Conservation (phyloP, 345 rosid species). For the Rhodomyrtus tomentosa region DNA sequence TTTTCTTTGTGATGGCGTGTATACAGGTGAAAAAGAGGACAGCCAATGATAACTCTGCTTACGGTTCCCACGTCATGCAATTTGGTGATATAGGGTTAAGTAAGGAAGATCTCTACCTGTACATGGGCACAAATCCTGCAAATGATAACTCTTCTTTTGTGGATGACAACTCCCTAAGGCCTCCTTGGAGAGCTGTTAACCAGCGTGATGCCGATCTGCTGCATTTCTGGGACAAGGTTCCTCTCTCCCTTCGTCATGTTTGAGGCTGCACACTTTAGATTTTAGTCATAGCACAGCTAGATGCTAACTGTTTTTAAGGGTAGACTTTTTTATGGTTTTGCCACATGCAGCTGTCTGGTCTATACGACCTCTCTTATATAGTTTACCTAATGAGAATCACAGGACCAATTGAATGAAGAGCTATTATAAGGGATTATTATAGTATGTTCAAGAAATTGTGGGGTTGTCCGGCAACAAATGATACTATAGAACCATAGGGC, state of each 20-base stretch:
- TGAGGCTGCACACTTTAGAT: background rate
- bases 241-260: background rate
- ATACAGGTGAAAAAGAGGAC: constrained; percentile 82
- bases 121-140: constrained; percentile 90
- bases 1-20: background rate
- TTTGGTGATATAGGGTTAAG: constrained; percentile 65
- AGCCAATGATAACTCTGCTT: constrained; percentile 22
- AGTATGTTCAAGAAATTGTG: background rate
- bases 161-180: constrained; percentile 52
- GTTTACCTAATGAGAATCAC: background rate
- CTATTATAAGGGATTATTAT: background rate
- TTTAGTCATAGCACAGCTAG: background rate
- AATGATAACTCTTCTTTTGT: constrained; percentile 76
- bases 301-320: background rate
- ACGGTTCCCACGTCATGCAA: constrained; percentile 96
- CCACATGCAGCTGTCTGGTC: background rate
- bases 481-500: background rate
- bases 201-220: constrained; percentile 98
- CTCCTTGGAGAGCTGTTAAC: constrained; percentile 57
- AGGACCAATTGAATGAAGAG: background rate
- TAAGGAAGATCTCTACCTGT: constrained; percentile 41
- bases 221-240: constrained; percentile 93
- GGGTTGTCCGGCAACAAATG: background rate
- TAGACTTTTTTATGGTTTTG: background rate
- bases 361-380: background rate